Percentiles rank a stretch among this genome's conserved stretches.
Conservation (phyloP, 1,284 basidiomycete species). For the Leccinum fallax region DNA sequence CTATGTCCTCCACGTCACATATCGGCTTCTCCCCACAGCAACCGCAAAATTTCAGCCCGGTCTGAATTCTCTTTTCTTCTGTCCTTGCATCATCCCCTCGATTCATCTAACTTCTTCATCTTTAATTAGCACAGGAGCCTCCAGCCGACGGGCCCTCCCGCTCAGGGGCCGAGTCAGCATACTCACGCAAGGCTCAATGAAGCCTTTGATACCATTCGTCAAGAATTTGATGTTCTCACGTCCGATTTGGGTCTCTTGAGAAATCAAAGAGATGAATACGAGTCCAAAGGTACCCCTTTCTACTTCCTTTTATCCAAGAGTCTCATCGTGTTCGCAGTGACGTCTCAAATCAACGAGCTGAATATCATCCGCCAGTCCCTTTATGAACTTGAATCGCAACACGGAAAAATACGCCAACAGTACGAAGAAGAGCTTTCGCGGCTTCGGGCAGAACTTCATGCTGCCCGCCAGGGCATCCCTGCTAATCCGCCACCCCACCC, state of each 20-base stretch:
- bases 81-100: neutral
- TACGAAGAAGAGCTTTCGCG: constrained; percentile 76
- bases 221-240: constrained; percentile 83
- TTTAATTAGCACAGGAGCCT: constrained; percentile 62
- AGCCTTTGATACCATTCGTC: constrained; percentile 80
- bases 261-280: constrained; percentile 87
- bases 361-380: constrained; percentile 74
- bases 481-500: constrained; percentile 37
- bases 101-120: constrained; percentile 21
- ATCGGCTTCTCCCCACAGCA: constrained; percentile 3
- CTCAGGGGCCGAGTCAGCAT: constrained; percentile 45
- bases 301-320: neutral
- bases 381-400: constrained; percentile 77
- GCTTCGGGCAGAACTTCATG: constrained; percentile 65
- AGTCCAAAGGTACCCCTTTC: constrained; percentile 69
- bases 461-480: constrained; percentile 40
- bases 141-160: constrained; percentile 55
- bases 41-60: constrained; percentile 32
- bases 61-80: constrained; percentile 3
- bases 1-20: neutral
- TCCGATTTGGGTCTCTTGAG: constrained; percentile 72
- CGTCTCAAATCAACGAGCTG: constrained; percentile 71
- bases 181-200: constrained; percentile 65
- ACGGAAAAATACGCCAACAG: constrained; percentile 69
- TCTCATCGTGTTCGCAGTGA: constrained; percentile 46